These are phyloP conservation scores for Poterioochromonas sp. DNA, from an alignment of 352 stramenopile genomes.

Conservation along the genomic window DNA sequence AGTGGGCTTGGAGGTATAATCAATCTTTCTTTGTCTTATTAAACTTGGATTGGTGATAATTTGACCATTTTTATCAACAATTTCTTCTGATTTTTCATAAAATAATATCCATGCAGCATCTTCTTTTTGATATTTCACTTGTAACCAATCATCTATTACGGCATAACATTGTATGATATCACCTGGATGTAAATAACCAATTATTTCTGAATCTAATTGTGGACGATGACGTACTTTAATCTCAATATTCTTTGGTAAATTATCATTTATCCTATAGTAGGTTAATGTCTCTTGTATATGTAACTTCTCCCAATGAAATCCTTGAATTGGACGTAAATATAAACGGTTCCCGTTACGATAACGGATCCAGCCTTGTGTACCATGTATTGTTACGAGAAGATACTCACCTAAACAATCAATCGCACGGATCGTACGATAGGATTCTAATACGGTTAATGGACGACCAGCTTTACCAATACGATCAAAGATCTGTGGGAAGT, in stretches of 20 bases:
- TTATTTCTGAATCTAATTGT: not conserved
- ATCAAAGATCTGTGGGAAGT: conserved; percentile 7
- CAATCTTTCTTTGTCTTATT: not conserved
- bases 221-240: conserved; percentile 19
- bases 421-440: not conserved
- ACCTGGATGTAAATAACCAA: not conserved
- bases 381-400: not conserved
- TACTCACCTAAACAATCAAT: not conserved
- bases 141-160: conserved; percentile 4
- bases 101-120: conserved; percentile 10
- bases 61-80: too few relatives aligned
- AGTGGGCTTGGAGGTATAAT: not conserved
- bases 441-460: not conserved
- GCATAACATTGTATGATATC: not conserved
- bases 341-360: not conserved
- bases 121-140: conserved; percentile 7
- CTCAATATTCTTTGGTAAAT: not conserved
- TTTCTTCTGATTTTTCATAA: too few relatives aligned
- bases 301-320: not conserved
- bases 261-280: conserved; percentile 1
- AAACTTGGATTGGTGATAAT: not conserved
- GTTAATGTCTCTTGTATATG: not conserved
- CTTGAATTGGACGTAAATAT: not conserved
- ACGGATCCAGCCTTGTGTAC: not conserved
- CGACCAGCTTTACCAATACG: not conserved